These are phyloP conservation scores for Plasmodium malariae DNA, from an alignment of 169 alveolate species.

Conservation along the genomic window DNA sequence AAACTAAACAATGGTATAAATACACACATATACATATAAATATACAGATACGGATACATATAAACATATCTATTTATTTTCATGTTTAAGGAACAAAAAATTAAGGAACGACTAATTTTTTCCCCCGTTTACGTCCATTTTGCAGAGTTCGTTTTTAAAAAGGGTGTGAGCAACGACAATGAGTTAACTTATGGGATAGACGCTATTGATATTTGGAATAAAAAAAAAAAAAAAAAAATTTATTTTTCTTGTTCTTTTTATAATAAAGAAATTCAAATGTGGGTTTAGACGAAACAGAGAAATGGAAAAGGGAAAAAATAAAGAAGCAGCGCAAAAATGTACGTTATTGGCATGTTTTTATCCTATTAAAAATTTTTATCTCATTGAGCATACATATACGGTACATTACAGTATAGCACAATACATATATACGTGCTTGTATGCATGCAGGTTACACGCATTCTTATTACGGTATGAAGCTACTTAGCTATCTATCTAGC, in stretches of 20 bases:
- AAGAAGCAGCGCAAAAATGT: neutral
- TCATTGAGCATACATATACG: no score
- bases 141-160: constrained; percentile 51
- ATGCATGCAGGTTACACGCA: neutral
- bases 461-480: constrained; percentile 5
- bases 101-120: no score
- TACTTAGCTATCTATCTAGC: neutral
- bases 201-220: constrained; percentile 25
- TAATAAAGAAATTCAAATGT: constrained; percentile 64
- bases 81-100: no score
- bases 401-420: no score
- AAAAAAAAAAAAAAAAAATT: constrained; percentile 56
- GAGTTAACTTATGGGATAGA: constrained; percentile 71
- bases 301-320: neutral
- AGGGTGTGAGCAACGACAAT: constrained; percentile 25
- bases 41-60: neutral
- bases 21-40: neutral
- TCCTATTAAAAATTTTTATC: no score
- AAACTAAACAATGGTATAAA: constrained; percentile 53
- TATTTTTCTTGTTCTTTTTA: constrained; percentile 73
- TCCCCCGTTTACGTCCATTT: neutral
- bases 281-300: constrained; percentile 13
- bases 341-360: neutral
- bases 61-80: no score
- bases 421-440: neutral